These are phyloP conservation scores for Curvularia spicifera DNA, from an alignment of 2,329 filamentous ascomycete species.

Conservation along the genomic window DNA sequence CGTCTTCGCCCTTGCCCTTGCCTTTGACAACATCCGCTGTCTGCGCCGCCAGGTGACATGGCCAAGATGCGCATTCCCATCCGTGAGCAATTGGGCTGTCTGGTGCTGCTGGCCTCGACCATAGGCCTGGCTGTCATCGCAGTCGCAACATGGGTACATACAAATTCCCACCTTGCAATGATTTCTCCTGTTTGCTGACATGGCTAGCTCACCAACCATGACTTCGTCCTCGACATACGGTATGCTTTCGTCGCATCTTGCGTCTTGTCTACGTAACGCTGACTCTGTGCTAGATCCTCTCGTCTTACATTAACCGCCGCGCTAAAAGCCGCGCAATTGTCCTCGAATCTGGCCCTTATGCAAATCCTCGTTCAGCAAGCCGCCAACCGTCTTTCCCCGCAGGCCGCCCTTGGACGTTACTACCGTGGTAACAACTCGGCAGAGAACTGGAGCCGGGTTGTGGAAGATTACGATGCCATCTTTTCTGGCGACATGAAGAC, in stretches of 20 bases:
- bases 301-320: slow-evolving; percentile 80
- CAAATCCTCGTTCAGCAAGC: slow-evolving; percentile 76
- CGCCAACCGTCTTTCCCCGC: slow-evolving; percentile 66
- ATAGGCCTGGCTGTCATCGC: slow-evolving; percentile 78
- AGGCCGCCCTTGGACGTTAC: slow-evolving; percentile 59
- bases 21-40: slow-evolving; percentile 15
- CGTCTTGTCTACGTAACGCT: background rate
- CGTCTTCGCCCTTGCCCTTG: slow-evolving; percentile 15
- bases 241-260: slow-evolving; percentile 26
- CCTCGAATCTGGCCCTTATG: slow-evolving; percentile 78
- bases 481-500: slow-evolving; percentile 63
- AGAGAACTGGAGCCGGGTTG: slow-evolving; percentile 66
- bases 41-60: slow-evolving; percentile 33
- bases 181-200: slow-evolving; percentile 12
- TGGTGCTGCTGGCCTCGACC: slow-evolving; percentile 78
- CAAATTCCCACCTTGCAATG: background rate
- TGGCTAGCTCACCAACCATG: slow-evolving; percentile 63
- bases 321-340: slow-evolving; percentile 82
- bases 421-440: slow-evolving; percentile 61
- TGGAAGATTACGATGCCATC: slow-evolving; percentile 72
- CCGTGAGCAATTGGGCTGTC: slow-evolving; percentile 80
- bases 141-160: slow-evolving; percentile 69
- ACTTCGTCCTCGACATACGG: slow-evolving; percentile 65
- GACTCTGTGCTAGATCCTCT: slow-evolving; percentile 53
- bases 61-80: slow-evolving; percentile 82